Evolutionary conservation across 306 rosid genomes (phyloP).

Genomic region (Glycyrrhiza uralensis): DNA sequence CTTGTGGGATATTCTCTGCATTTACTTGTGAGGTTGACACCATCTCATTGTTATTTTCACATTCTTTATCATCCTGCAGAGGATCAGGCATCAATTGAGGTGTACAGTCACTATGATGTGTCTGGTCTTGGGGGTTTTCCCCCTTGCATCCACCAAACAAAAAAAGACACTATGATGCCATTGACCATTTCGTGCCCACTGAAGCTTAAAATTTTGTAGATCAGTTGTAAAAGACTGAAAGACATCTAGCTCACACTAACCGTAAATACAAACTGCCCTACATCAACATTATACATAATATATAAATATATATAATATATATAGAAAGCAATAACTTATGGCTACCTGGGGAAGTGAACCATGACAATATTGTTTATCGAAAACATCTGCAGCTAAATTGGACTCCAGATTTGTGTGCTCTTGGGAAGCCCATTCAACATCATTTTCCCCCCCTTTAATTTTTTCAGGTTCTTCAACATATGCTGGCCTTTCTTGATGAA

Average conservation of each 20-base stretch:
- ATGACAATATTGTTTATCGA: constrained; percentile 27
- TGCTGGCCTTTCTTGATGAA: constrained; percentile 22
- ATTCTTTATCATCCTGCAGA: constrained; percentile 30
- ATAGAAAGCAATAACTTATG: neutral
- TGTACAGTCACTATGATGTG: constrained; percentile 23
- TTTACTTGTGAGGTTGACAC: constrained; percentile 29
- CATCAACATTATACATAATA: neutral
- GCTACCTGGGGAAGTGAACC: constrained; percentile 47
- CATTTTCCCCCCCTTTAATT: constrained; percentile 26
- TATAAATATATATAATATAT: too few relatives aligned
- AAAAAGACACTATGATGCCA: constrained; percentile 28
- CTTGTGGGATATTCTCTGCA: constrained; percentile 27
- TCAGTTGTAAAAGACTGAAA: neutral
- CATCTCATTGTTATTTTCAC: constrained; percentile 27
- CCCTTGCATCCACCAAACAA: too few relatives aligned
- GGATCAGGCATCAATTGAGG: constrained; percentile 30
- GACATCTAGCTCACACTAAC: neutral
- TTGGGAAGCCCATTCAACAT: constrained; percentile 23
- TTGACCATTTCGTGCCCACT: constrained; percentile 28
- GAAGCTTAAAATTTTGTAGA: constrained; percentile 27
- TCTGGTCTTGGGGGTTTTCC: too few relatives aligned
- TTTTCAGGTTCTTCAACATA: constrained; percentile 19
- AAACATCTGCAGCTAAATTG: constrained; percentile 11
- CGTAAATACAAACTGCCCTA: neutral
- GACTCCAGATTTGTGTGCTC: constrained; percentile 25